Evolutionary conservation across 441 rosid species (phyloP).

Genomic region (Euphorbia schlechtendalii): DNA sequence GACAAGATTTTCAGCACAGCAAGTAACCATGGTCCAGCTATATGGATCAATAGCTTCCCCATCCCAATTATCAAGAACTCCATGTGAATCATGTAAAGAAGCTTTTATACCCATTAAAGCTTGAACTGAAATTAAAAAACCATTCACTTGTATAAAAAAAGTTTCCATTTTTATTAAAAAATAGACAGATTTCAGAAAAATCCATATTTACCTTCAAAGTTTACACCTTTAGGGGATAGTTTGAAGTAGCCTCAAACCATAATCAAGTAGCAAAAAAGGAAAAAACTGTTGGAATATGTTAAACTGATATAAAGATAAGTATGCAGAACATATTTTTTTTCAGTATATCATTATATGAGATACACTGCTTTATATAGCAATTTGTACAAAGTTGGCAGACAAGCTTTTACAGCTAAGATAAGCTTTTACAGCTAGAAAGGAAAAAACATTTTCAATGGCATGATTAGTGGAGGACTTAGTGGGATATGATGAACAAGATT

Average conservation of each 20-base stretch:
- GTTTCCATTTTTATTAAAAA: constrained; percentile 5
- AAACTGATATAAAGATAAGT: too few species aligned
- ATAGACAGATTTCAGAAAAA: background rate
- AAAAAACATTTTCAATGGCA: too few species aligned
- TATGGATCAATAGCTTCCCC: constrained; percentile 97
- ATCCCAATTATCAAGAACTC: constrained; percentile 97
- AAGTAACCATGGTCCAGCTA: constrained; percentile 98
- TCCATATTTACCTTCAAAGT: constrained; percentile 74
- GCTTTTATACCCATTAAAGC: constrained; percentile 83
- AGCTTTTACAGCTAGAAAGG: too few species aligned
- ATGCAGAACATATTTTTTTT: too few species aligned
- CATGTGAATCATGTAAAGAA: constrained; percentile 76
- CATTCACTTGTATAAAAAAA: constrained; percentile 19
- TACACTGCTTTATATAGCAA: too few species aligned
- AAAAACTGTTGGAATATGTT: too few species aligned
- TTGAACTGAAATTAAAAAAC: constrained; percentile 49
- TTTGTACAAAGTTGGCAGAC: too few species aligned
- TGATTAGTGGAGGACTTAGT: too few species aligned
- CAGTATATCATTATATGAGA: too few species aligned
- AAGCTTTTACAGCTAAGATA: too few species aligned
- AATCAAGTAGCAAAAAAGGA: constrained; percentile 33
- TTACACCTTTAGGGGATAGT: constrained; percentile 89
- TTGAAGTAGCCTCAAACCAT: constrained; percentile 45
- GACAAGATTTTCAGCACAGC: constrained; percentile 86
- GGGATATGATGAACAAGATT: too few species aligned